These are phyloP conservation scores for Dendrobium huoshanense DNA, from an alignment of 106 monocot genomes.

Conservation along the genomic window DNA sequence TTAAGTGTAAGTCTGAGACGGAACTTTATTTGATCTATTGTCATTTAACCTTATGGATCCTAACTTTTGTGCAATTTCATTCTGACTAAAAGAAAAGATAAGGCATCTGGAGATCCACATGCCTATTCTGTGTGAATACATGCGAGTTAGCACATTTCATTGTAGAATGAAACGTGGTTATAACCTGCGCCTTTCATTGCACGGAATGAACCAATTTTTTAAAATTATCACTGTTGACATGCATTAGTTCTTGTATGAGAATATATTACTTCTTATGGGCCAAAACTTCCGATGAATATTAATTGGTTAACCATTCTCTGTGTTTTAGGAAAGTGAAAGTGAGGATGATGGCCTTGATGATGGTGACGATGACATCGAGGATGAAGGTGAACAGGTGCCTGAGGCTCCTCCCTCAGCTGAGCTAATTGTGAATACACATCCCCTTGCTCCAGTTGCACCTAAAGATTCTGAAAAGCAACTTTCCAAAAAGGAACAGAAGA, in stretches of 20 bases:
- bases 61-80: neutral
- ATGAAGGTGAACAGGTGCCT: slow-evolving; percentile 35
- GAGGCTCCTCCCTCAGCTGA: slow-evolving; percentile 19
- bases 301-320: neutral
- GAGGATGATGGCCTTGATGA: slow-evolving; percentile 69
- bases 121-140: no score
- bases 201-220: neutral
- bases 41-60: neutral
- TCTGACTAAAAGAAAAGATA: no score
- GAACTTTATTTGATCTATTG: neutral
- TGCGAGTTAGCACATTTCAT: neutral
- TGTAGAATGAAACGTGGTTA: neutral
- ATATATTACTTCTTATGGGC: neutral
- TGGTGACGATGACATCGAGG: slow-evolving; percentile 49
- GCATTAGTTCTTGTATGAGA: neutral
- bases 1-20: neutral
- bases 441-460: slow-evolving; percentile 12
- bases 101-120: no score
- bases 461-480: slow-evolving; percentile 73
- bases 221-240: neutral
- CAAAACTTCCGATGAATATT: neutral
- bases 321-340: slow-evolving; percentile 57
- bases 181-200: neutral
- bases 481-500: slow-evolving; percentile 84
- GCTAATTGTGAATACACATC: slow-evolving; percentile 20